Percentiles rank a stretch among this genome's conserved stretches.
Evolutionary conservation across 192 early-diverging fungal species (phyloP).

Genomic region (Backusella tuberculispora): DNA sequence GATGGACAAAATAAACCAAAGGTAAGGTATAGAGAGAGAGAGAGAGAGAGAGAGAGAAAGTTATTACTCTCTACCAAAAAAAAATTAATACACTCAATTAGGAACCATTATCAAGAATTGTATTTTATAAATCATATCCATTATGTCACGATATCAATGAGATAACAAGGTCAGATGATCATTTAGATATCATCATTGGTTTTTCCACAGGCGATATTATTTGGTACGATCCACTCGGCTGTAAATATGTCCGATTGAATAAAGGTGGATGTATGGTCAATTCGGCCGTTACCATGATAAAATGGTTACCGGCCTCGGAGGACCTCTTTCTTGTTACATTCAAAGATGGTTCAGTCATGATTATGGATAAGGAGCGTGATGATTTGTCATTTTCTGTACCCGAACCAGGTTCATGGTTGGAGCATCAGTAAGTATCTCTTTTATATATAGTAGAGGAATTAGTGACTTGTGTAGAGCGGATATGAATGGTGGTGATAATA

Average conservation of each 20-base stretch:
- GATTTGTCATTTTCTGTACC: slow-evolving; percentile 50
- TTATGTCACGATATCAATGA: slow-evolving; percentile 89
- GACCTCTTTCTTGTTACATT: slow-evolving; percentile 85
- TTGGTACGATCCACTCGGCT: slow-evolving; percentile 86
- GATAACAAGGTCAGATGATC: slow-evolving; percentile 63
- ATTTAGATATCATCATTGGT: slow-evolving; percentile 88
- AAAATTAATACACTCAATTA: slow-evolving; percentile 12
- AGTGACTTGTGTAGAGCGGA: not conserved
- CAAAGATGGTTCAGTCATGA: slow-evolving; percentile 82
- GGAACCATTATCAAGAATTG: slow-evolving; percentile 80
- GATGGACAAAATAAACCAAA: slow-evolving; percentile 63
- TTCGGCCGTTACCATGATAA: slow-evolving; percentile 75
- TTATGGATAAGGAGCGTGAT: slow-evolving; percentile 89
- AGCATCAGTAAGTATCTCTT: slow-evolving; percentile 14
- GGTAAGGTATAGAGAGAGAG: slow-evolving; percentile 22
- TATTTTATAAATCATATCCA: slow-evolving; percentile 77
- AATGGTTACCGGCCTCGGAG: slow-evolving; percentile 91
- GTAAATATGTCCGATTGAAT: slow-evolving; percentile 87
- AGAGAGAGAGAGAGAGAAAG: not conserved
- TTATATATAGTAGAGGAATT: not conserved
- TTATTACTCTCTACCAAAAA: not conserved
- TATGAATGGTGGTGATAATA: not conserved
- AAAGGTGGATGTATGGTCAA: slow-evolving; percentile 73
- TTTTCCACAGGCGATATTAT: slow-evolving; percentile 79
- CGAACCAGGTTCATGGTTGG: not conserved